Evolutionary conservation across 306 rosid species (phyloP).

Genomic region (Benincasa hispida): DNA sequence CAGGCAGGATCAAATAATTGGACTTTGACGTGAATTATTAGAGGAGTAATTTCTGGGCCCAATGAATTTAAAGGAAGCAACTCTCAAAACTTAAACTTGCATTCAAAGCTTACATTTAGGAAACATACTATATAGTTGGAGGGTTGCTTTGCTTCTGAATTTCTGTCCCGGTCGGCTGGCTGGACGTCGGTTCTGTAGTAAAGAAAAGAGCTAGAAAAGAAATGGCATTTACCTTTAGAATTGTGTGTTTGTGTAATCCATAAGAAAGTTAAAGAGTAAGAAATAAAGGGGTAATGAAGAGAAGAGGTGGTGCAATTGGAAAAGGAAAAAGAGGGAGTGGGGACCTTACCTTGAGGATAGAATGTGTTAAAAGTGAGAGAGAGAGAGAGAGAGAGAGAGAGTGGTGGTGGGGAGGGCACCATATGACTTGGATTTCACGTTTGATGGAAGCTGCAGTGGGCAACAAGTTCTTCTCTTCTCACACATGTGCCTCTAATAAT

Average conservation of each 20-base stretch:
- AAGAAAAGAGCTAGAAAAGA: not conserved
- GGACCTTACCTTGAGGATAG: not conserved
- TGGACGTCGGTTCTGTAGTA: not conserved
- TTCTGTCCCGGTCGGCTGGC: not conserved
- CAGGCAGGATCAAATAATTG: not conserved
- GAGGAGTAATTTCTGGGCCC: not conserved
- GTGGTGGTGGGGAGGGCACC: constrained; percentile 20
- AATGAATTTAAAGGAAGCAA: not conserved
- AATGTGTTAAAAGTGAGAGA: constrained; percentile 2
- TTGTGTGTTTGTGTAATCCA: constrained; percentile 1
- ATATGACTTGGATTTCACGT: constrained; percentile 46
- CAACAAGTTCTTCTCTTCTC: constrained; percentile 8
- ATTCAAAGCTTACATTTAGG: not conserved
- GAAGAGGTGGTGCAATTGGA: not conserved
- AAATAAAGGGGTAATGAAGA: not conserved
- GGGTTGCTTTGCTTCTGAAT: not conserved
- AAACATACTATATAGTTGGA: not conserved
- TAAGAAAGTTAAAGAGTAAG: not conserved
- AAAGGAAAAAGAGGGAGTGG: not conserved
- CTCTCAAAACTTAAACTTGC: not conserved
- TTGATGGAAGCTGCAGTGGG: constrained; percentile 3
- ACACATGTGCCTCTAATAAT: constrained; percentile 51
- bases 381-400: too few species aligned
- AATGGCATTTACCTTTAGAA: not conserved
- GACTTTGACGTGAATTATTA: not conserved